Conservation (phyloP, 2,329 filamentous ascomycete species). For the Arthrobotrys sinensis region DNA sequence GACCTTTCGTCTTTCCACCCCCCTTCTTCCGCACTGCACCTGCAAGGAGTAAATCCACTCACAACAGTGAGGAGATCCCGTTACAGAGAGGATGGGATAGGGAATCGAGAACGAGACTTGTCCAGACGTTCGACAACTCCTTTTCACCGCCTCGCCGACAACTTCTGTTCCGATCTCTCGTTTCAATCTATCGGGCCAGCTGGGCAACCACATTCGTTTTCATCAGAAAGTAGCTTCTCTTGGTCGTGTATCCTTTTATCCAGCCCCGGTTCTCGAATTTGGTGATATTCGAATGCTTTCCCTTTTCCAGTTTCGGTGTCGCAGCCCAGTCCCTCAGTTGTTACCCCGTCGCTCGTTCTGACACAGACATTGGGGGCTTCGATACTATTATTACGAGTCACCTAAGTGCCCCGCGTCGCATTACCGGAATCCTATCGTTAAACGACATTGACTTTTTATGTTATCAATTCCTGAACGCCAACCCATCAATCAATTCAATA, state of each 20-base stretch:
- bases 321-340: conserved; percentile 36
- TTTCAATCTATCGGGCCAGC: conserved; percentile 20
- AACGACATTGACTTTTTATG: conserved; percentile 21
- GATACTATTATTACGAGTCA: conserved; percentile 57
- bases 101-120: conserved; percentile 17
- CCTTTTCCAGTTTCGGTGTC: conserved; percentile 41
- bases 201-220: conserved; percentile 18
- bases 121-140: conserved; percentile 37
- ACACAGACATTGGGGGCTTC: conserved; percentile 32
- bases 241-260: background rate
- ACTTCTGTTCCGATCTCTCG: background rate
- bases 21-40: conserved; percentile 12
- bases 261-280: conserved; percentile 15
- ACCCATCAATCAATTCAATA: conserved; percentile 7
- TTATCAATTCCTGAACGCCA: conserved; percentile 35
- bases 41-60: conserved; percentile 18
- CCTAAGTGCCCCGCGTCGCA: conserved; percentile 13
- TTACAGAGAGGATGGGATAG: conserved; percentile 10
- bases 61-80: conserved; percentile 21
- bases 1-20: conserved; percentile 4
- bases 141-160: conserved; percentile 37
- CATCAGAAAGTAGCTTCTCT: conserved; percentile 13
- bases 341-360: conserved; percentile 45
- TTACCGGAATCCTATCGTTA: conserved; percentile 27
- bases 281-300: conserved; percentile 35